Evolutionary conservation across 805 yeast genomes (phyloP).

Genomic region (Wickerhamiella azyma): DNA sequence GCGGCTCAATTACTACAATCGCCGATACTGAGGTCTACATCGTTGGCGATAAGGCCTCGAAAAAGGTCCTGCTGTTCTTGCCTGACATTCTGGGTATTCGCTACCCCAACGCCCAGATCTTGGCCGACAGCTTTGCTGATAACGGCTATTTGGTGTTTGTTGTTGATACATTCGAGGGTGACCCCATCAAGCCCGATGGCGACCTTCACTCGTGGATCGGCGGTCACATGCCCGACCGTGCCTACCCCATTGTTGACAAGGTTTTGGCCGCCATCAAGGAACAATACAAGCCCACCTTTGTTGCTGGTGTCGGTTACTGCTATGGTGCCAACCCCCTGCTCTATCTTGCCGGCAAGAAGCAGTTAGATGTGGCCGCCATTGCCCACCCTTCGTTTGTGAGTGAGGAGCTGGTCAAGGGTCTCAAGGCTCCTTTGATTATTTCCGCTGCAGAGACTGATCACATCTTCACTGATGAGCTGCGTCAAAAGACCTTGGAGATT

Average conservation of each 20-base stretch:
- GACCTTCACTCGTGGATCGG: slow-evolving; percentile 11
- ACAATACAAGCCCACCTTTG: slow-evolving; percentile 33
- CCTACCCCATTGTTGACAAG: slow-evolving; percentile 35
- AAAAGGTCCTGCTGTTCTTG: slow-evolving; percentile 41
- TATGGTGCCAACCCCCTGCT: slow-evolving; percentile 26
- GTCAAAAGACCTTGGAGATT: slow-evolving; percentile 46
- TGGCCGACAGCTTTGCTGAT: slow-evolving; percentile 39
- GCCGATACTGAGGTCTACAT: slow-evolving; percentile 32
- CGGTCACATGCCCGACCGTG: slow-evolving; percentile 1
- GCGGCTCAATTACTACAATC: slow-evolving; percentile 18
- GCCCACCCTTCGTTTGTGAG: slow-evolving; percentile 75
- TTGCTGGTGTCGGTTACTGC: slow-evolving; percentile 39
- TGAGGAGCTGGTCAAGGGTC: slow-evolving; percentile 46
- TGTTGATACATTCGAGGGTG: slow-evolving; percentile 62
- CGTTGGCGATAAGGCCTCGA: slow-evolving; percentile 35
- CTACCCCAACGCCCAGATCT: slow-evolving; percentile 41
- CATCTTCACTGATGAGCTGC: slow-evolving; percentile 48
- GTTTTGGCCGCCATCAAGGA: slow-evolving; percentile 35
- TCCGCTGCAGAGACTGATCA: slow-evolving; percentile 63
- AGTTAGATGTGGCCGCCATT: slow-evolving; percentile 44
- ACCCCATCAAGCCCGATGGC: slow-evolving; percentile 22
- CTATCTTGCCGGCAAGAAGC: slow-evolving; percentile 34
- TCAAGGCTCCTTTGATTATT: slow-evolving; percentile 52
- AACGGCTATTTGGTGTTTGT: slow-evolving; percentile 51
- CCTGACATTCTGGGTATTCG: slow-evolving; percentile 60